A percentile compares a stretch with the other conserved stretches of the same genome.
Conservation (phyloP, 306 rosid species). For the Sicyos baderoa region DNA sequence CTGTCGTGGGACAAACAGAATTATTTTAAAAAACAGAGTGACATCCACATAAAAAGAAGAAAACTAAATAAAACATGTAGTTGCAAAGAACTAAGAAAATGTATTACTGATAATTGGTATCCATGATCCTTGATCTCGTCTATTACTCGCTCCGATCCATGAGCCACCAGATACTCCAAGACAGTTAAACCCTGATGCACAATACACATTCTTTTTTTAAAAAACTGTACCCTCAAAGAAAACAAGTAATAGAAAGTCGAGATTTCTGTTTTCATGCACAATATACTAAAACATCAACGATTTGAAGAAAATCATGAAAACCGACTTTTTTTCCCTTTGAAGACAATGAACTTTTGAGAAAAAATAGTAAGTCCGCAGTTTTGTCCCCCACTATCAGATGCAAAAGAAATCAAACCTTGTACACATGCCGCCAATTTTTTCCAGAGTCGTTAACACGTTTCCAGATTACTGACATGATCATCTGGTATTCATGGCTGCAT, state of each 20-base stretch:
- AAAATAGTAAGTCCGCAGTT: not conserved
- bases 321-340: not conserved
- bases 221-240: not conserved
- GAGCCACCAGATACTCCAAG: conserved; percentile 82
- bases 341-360: not conserved
- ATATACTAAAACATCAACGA: conserved; percentile 5
- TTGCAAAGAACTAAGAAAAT: conserved; percentile 3
- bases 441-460: conserved; percentile 94
- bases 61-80: conserved; percentile 10
- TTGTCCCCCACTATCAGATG: not conserved
- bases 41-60: not conserved
- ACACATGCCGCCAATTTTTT: conserved; percentile 98
- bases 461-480: conserved; percentile 92
- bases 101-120: conserved; percentile 83
- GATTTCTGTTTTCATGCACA: not conserved
- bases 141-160: conserved; percentile 91
- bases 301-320: not conserved
- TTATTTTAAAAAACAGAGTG: not conserved
- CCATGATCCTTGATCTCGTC: conserved; percentile 93
- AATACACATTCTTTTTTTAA: not conserved
- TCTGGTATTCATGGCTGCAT: conserved; percentile 89
- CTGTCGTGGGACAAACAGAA: conserved; percentile 28
- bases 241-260: not conserved
- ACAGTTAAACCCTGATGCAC: conserved; percentile 71
- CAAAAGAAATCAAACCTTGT: conserved; percentile 51